phyloP scores from a whole-genome alignment of 768 basidiomycete genomes.

The Mycena filopes region DNA sequence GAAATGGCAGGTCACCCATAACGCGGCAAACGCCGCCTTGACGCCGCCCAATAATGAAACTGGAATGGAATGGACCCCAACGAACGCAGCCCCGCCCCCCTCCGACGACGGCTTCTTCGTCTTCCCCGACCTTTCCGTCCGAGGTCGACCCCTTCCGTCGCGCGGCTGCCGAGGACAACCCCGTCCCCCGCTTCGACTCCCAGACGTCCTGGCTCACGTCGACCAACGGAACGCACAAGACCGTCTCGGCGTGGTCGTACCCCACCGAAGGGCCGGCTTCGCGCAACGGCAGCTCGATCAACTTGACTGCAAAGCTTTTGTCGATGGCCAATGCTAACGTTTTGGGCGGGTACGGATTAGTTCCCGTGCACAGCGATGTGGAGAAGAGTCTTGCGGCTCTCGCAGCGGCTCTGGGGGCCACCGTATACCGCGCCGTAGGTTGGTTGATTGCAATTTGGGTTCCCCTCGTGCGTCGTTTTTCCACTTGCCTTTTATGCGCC shows the following conservation, averaged over 20 bases:
- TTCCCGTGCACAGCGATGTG: conserved; percentile 53
- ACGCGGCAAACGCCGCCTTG: too few relatives aligned
- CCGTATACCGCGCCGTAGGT: conserved; percentile 61
- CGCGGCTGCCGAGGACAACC: conserved; percentile 52
- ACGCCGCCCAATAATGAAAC: too few relatives aligned
- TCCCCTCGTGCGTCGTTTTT: conserved; percentile 64
- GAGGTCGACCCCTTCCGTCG: conserved; percentile 80
- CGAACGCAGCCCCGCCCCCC: too few relatives aligned
- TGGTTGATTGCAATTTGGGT: conserved; percentile 79
- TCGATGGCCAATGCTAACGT: conserved; percentile 68
- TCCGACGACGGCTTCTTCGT: too few relatives aligned
- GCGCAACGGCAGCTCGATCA: conserved; percentile 50
- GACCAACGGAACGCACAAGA: conserved; percentile 64
- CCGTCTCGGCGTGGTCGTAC: conserved; percentile 76
- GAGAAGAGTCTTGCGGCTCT: conserved; percentile 65
- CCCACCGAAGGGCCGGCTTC: conserved; percentile 47
- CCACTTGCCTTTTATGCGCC: not conserved
- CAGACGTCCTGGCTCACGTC: conserved; percentile 83
- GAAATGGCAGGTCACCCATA: too few relatives aligned
- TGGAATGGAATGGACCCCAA: too few relatives aligned
- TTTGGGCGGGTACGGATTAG: conserved; percentile 75
- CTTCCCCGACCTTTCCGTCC: too few relatives aligned
- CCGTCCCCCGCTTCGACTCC: conserved; percentile 66
- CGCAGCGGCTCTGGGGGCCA: conserved; percentile 54
- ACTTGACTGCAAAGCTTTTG: conserved; percentile 55